Percentiles rank a stretch among this genome's conserved stretches.
Evolutionary conservation across 441 rosid genomes (phyloP).

Genomic region (Corymbia calophylla): DNA sequence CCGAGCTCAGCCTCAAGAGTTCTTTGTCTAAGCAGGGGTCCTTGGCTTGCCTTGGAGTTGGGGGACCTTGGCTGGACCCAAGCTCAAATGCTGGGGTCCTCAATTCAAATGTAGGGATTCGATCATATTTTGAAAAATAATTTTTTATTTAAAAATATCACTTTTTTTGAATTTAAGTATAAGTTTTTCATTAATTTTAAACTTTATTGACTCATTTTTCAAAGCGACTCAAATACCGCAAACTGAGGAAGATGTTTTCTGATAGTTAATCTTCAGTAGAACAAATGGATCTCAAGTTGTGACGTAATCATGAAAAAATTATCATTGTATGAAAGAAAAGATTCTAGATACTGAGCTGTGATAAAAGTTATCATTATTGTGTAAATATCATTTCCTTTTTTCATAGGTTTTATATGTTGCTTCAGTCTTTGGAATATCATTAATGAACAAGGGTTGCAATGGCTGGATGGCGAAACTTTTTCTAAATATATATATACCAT

Average conservation of each 20-base stretch:
- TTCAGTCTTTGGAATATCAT: background rate
- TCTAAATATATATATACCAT: background rate
- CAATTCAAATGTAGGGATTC: background rate
- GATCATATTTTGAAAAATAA: too few species aligned
- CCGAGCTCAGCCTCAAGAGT: background rate
- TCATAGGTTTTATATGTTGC: background rate
- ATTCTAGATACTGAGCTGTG: background rate
- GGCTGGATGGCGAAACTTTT: background rate
- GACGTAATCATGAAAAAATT: too few species aligned
- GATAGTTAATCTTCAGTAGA: background rate
- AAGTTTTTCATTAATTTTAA: too few species aligned
- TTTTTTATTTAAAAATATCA: too few species aligned
- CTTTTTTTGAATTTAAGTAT: background rate
- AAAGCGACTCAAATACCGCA: background rate
- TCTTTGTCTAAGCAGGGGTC: background rate
- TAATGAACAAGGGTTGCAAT: background rate
- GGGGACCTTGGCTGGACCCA: background rate
- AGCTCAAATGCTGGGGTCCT: background rate
- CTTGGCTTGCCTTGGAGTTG: background rate
- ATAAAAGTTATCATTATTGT: background rate
- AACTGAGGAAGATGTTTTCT: too few species aligned
- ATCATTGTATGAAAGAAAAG: too few species aligned
- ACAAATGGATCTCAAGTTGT: background rate
- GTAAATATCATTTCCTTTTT: background rate
- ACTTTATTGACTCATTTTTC: background rate